These are phyloP conservation scores for Paramecium tetraurelia DNA, from an alignment of 73 alveolate species.

Conservation along the genomic window DNA sequence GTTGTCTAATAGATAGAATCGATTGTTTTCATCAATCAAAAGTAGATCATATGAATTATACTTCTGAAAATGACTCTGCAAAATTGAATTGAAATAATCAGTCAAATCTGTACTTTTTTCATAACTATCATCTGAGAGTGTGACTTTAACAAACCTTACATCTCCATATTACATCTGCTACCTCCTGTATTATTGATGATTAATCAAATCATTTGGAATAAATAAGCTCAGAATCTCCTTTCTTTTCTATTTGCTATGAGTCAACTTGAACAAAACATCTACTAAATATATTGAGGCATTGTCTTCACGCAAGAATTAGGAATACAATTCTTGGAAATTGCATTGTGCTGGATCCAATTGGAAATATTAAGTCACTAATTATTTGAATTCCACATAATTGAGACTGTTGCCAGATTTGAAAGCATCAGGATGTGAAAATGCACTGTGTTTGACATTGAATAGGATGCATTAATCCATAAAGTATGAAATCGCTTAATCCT, in stretches of 20 bases:
- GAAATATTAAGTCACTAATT: background rate
- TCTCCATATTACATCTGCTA: background rate
- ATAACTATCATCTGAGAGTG: background rate
- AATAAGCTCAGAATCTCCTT: background rate
- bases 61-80: background rate
- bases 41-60: background rate
- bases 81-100: background rate
- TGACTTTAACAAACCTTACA: background rate
- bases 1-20: background rate
- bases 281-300: background rate
- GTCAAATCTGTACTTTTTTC: background rate
- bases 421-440: slow-evolving; percentile 1
- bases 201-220: background rate
- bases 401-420: background rate
- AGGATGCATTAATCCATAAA: background rate
- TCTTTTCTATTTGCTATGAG: background rate
- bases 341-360: background rate
- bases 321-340: background rate
- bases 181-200: background rate
- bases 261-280: background rate
- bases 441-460: background rate
- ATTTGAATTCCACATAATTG: background rate
- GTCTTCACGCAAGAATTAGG: background rate
- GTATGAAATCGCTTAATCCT: background rate
- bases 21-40: background rate